These are phyloP conservation scores for Solanum tarijense DNA, from an alignment of 257 asterid species.

Conservation along the genomic window DNA sequence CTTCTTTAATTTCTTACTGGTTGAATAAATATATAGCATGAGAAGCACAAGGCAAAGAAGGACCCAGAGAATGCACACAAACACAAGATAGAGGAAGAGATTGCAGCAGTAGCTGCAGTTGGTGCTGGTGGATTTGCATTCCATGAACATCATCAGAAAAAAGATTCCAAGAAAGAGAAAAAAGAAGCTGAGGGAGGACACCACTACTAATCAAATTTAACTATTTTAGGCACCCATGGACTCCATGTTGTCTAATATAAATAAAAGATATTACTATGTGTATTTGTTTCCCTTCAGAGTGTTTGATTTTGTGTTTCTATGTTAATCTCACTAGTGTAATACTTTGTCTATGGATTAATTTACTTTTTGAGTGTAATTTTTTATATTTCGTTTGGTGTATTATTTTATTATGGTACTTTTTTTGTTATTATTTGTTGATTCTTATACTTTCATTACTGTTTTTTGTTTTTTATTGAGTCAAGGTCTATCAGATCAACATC, in stretches of 20 bases:
- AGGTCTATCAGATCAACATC: too few species aligned
- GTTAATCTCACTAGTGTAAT: not conserved
- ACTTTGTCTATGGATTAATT: not conserved
- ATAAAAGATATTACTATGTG: not conserved
- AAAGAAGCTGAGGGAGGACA: conserved; percentile 32
- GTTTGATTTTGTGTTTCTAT: not conserved
- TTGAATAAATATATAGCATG: conserved; percentile 27
- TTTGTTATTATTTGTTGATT: not conserved
- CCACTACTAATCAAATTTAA: not conserved
- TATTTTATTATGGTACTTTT: too few species aligned
- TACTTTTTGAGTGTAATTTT: not conserved
- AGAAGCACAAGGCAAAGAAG: conserved; percentile 60
- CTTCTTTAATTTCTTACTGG: not conserved
- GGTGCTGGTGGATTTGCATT: conserved; percentile 57
- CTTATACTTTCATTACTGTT: too few species aligned
- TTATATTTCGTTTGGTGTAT: not conserved
- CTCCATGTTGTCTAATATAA: not conserved
- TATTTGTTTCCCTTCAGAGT: not conserved
- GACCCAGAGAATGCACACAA: conserved; percentile 53
- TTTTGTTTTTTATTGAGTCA: not conserved
- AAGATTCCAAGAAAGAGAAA: conserved; percentile 40
- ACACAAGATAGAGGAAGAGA: conserved; percentile 56
- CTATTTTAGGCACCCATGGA: not conserved
- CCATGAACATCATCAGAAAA: conserved; percentile 74
- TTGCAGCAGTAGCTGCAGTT: conserved; percentile 39